These are phyloP conservation scores for Eimeria acervulina DNA, from an alignment of 169 alveolate genomes.

Conservation along the genomic window DNA sequence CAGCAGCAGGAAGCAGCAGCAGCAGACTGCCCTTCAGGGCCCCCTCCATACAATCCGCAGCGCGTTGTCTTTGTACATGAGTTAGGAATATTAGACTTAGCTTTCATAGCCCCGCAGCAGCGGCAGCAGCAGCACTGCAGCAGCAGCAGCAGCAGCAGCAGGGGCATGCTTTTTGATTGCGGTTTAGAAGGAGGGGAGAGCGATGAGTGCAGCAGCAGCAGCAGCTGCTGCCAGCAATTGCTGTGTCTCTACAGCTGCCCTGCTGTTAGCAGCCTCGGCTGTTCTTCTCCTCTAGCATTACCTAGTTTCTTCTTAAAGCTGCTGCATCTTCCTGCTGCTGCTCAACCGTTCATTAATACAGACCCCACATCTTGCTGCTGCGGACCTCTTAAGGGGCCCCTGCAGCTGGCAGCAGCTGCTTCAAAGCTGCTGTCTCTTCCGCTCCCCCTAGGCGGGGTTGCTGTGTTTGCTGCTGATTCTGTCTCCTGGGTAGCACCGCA, in stretches of 20 bases:
- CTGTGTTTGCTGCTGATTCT: background rate
- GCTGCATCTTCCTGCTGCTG: slow-evolving; percentile 12
- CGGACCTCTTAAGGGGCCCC: slow-evolving; percentile 16
- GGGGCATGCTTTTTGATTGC: background rate
- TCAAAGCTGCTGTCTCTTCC: slow-evolving; percentile 27
- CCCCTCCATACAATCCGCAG: slow-evolving; percentile 17
- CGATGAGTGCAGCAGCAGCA: background rate
- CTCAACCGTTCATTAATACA: background rate
- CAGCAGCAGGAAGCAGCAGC: background rate
- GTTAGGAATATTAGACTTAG: slow-evolving; percentile 21
- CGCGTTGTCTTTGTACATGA: slow-evolving; percentile 40
- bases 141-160: slow-evolving; percentile 58
- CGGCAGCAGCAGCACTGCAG: slow-evolving; percentile 40
- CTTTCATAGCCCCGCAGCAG: slow-evolving; percentile 15
- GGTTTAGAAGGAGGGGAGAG: no score
- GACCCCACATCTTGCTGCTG: slow-evolving; percentile 48
- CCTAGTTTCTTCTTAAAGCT: background rate
- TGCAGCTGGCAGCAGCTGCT: slow-evolving; percentile 15
- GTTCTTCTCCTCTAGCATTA: background rate
- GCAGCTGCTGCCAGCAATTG: slow-evolving; percentile 1
- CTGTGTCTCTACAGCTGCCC: background rate
- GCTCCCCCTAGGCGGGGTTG: background rate
- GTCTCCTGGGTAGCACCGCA: background rate
- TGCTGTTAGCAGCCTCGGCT: slow-evolving; percentile 12
- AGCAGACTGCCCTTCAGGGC: background rate